Base-by-base conservation (phyloP, 371 early-diverging fungal species). In the Hamiltosporidium magnivora region DNA sequence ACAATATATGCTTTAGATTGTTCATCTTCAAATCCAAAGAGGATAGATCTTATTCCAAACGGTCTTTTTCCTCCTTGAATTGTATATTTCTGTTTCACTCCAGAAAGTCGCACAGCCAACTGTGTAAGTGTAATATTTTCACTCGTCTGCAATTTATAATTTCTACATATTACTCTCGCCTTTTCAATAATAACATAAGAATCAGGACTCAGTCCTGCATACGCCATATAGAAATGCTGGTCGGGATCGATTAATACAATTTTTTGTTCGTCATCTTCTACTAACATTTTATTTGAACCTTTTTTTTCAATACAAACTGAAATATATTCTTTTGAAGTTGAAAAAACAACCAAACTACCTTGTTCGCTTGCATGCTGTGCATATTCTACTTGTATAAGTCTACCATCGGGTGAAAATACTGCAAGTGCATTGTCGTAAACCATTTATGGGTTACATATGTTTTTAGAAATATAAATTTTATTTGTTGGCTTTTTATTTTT, bases 321-420 rank as follows among this genome's bases (percentile, higher is more conserved):
- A 36, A 83, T 70, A n/a, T 61, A 66, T 1, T 72, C 65, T 6
- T 38, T 56, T 8, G 58, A 55, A 11, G 65, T 65, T 36, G 60
- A 66, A 67, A 79, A 77, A n/a, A 75, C 68, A 25, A 80, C 74
- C 11, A 72, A 68, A 46, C 91, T 91, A 65, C 98, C 98, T 80
- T 92, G 94, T 75, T 92, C 85, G 60, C 94, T 92, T 46, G 98
- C 96, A 76, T 96, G 94, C 69, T 93, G 88, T 58, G 99, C 99
- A 82, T 97, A 96, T 84, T 99, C 98, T 67, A 99, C 98, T 86
- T 97, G 99, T 82, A 96, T 94, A 67, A 99, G 84, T 81, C 96
- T 93, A 62, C 99, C 99, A 81, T 99, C 97, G 54, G 99, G 97
- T 43, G 95, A 94, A 81, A 99, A 99, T 69, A 96, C 90, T 58